Percentiles rank a stretch among this genome's conserved stretches.
phyloP scores from a whole-genome alignment of 805 yeast genomes.

The Wickerhamomyces xylosicus region DNA sequence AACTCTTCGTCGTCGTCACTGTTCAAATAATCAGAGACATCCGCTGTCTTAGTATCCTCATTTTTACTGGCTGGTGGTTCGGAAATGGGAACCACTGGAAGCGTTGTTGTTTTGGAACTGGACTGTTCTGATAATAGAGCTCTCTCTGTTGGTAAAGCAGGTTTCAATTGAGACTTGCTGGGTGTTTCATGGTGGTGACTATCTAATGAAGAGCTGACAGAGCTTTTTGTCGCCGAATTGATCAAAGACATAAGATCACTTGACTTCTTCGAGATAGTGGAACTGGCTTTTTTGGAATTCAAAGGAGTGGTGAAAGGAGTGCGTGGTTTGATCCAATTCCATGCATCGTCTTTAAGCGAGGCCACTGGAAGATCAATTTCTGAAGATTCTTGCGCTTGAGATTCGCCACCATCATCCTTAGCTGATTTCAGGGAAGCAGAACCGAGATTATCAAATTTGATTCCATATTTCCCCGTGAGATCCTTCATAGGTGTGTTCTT shows the following conservation, averaged over 20 bases:
- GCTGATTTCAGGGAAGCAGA: slow-evolving; percentile 10
- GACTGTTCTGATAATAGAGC: too few relatives aligned
- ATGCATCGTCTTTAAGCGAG: background rate
- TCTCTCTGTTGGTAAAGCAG: too few relatives aligned
- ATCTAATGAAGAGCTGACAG: too few relatives aligned
- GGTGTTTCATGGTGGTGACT: too few relatives aligned
- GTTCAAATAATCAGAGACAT: slow-evolving; percentile 1
- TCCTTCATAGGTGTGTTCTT: background rate
- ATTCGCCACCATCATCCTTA: slow-evolving; percentile 12
- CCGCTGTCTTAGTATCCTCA: slow-evolving; percentile 7
- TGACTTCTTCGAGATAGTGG: too few relatives aligned
- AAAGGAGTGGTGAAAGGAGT: too few relatives aligned
- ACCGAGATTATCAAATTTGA: slow-evolving; percentile 16
- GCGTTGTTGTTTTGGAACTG: too few relatives aligned
- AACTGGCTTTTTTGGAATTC: too few relatives aligned
- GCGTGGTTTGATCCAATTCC: background rate
- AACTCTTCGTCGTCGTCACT: slow-evolving; percentile 15
- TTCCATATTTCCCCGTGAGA: background rate
- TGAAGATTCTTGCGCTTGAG: slow-evolving; percentile 4
- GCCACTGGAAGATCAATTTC: background rate
- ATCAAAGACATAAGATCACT: too few relatives aligned
- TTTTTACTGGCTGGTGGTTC: slow-evolving; percentile 3
- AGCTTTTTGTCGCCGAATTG: too few relatives aligned
- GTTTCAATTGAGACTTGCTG: too few relatives aligned
- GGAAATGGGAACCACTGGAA: background rate